Base-by-base conservation (phyloP, 164 flowering plant species). In the Piper longum region DNA sequence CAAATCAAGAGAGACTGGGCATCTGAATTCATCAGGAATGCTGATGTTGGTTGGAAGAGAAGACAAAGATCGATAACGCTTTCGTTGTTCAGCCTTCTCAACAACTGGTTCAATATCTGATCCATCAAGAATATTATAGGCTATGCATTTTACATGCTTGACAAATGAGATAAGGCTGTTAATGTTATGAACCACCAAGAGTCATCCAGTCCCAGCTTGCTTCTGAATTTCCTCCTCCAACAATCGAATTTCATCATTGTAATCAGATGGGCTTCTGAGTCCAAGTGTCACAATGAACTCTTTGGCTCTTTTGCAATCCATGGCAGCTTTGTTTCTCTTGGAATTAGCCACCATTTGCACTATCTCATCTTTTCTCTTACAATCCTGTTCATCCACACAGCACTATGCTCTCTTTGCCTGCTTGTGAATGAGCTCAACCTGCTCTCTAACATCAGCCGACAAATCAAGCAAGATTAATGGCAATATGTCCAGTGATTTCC, bases 1-100 rank as follows among this genome's bases (percentile, higher is more conserved):
- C 73, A 89, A 67, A 56, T 87, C 95, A 76, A 26, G 96, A 86
- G 48, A 82, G 86, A 78, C 87, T 85, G 88, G 93, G 76, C 93
- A 89, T 3, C 85, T 77, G 63, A 79, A 84, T 54, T 87, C 95
- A 41, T 84, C 81, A 4, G 95, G 91, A 56, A 84, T 72, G 62
- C 72, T 60, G 9, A 66, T 52, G 59, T 69, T 17, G 14, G 57
- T 54, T 2, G 80, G 72, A 42, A 65, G 71, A 64, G 79, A 76
- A 62, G 77, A 67, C 5, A 77, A 76, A 59, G 73, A 71, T 41
- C 60, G n/a, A 36, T 81, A 77, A 0, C 58, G 18, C 54, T 69
- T 63, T 51, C 45, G 61, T 14, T 56, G 61, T 16, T 14, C 36
- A 26, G 58, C n/a, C 60, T 73, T 62, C 45, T 73, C 74, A 39